Base-by-base conservation (phyloP, 2,329 filamentous ascomycete species). In the Penicillium occitanis region DNA sequence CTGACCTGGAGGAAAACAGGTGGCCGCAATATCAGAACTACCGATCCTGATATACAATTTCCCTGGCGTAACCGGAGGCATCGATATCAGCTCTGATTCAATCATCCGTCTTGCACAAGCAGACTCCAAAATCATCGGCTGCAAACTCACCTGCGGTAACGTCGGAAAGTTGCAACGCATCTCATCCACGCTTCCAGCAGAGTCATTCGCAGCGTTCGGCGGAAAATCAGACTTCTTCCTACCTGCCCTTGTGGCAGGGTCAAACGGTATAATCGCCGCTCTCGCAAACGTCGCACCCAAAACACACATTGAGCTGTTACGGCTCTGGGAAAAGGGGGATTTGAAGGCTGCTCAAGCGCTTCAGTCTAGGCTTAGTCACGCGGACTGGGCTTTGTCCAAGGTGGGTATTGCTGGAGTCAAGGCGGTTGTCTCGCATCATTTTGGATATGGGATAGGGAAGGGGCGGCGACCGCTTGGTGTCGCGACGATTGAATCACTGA, bases 201-300 rank as follows among this genome's bases (percentile, higher is more conserved):
- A 48, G n/a, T 77, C 79, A 22, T 93, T 92, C 82, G 91, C 93
- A 87, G 90, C 90, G 19, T 92, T 93, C 73, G 91, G 91, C 53
- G 91, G 91, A 71, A 90, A 93, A 78, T 91, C 90, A 73, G 91
- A 93, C 79, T 93, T 93, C 77, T 91, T 90, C 1, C 82, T 90
- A 37, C 91, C 93, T 78, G 93, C 90, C 1, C 84, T 91, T 5
- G 85, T 88, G 65, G 89, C 87, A 65, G 91, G 90, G 48, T 90
- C 90, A 53, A 89, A 87, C 64, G 91, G 91, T 53, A 91, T 93
- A 78, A 93, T 93, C 72, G 90, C 90, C 17, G 91, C 90, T 33
- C 90, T 90, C 53, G 91, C 91, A 69, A 94, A 93, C 74, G 90
- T 93, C 66, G 86, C 91, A 78, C 91, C 91, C 66, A 93, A 92